Evolutionary conservation across 306 rosid species (phyloP), one percentile per base, ranked within the genome.

Genomic region (Mucuna pruriens): DNA sequence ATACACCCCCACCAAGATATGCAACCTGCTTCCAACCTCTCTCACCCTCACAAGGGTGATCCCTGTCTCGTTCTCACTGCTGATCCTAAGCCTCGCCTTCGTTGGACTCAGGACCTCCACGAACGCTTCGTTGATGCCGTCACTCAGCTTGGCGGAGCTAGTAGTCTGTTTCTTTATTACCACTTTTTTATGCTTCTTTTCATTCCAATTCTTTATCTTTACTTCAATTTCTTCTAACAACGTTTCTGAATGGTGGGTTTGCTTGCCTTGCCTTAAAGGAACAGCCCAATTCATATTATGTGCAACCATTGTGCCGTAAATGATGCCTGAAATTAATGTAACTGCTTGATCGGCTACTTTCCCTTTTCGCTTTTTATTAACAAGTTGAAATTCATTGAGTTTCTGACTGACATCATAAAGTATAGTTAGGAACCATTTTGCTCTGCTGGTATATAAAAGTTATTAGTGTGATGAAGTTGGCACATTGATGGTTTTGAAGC

Each of bases 21-120:
- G 60, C 97, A 86, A 8, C 84, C 12, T 26, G 57, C 57, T 22
- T 78, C 89, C 10, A 77, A 69, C 73, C 85, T 79, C 58, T 40
- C 86, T 63, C 82, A 74, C 79, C 58, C 89, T 23, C 85, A 71
- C 82, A 80, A 91, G 34, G 96, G 90, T 2, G 99, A 95, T 72
- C 97, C 99, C 15, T 93, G 99, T 45, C 95, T 95, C 13, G 99
- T 95, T 39, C 81, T 95, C 71, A 93, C 98, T 2, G 93, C 98
- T 72, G 98, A 94, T 90, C 98, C 98, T n/a, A 94, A 93, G 73
- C 99, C 99, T 39, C 97, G 99, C 12, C 99, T 95, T 82, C 98
- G 99, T 0, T 95, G 99, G 99, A 95, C 99, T 11, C 90, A 95
- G 51, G 99, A 95, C 87, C 94, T 95, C 19, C 99, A 95, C 60